Percentiles rank a stretch among this genome's conserved stretches.
phyloP scores from a whole-genome alignment of 805 yeast genomes.

The Kazachstania taianensis region DNA sequence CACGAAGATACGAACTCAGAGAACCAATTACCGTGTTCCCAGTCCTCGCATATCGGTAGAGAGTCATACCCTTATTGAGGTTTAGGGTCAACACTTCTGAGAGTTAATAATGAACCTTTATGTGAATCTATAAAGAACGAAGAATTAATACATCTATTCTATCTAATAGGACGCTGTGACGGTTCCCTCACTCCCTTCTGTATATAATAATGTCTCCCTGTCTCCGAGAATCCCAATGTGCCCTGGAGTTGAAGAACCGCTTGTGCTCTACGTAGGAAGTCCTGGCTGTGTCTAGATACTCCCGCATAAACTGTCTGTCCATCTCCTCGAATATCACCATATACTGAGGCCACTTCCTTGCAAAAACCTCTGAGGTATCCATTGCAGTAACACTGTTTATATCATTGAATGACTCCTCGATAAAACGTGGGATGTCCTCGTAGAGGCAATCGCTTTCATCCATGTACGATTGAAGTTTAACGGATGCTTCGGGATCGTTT shows the following conservation, averaged over 20 bases:
- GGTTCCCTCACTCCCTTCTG: too few relatives aligned
- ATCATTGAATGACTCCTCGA: conserved; percentile 45
- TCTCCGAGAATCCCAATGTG: conserved; percentile 82
- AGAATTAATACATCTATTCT: too few relatives aligned
- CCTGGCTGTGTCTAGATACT: conserved; percentile 30
- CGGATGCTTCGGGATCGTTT: conserved; percentile 20
- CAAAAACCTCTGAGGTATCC: conserved; percentile 8
- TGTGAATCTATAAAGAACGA: too few relatives aligned
- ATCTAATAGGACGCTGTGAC: too few relatives aligned
- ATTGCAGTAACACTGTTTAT: conserved; percentile 15
- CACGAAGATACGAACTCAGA: too few relatives aligned
- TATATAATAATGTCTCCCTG: conserved; percentile 70
- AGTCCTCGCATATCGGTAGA: too few relatives aligned
- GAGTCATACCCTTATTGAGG: too few relatives aligned
- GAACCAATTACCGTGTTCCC: too few relatives aligned
- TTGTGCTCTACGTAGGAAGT: conserved; percentile 38
- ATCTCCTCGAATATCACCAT: conserved; percentile 63
- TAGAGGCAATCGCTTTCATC: conserved; percentile 87
- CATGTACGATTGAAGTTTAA: conserved; percentile 39
- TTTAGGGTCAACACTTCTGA: too few relatives aligned
- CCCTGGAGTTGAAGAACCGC: conserved; percentile 64
- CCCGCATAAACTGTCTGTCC: conserved; percentile 34
- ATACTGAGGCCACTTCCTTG: conserved; percentile 54
- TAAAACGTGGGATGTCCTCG: conserved; percentile 48
- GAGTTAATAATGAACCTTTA: too few relatives aligned